Evolutionary conservation across 805 yeast species (phyloP), one percentile per base, ranked within the genome.

Genomic region (Metschnikowia borealis): DNA sequence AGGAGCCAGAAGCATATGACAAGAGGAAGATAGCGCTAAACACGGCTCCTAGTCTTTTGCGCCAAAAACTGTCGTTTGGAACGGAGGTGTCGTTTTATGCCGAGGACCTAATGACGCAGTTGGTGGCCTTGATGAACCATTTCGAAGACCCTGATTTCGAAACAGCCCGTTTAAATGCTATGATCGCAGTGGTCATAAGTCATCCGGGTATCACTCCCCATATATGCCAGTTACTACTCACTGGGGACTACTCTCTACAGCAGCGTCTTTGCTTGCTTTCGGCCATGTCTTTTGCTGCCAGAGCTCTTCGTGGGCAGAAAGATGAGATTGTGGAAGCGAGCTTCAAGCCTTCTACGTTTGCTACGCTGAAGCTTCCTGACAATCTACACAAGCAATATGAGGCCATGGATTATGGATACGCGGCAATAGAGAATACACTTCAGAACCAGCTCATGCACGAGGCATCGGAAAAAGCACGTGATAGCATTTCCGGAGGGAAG

Each of bases 231-330:
- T 63, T 84, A 15, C 68, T 90, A 15, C 69, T 81, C 34, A 73
- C 77, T 0, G 90, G 91, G 0, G 99, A 92, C 60, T 81, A 85
- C 54, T 89, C 96, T 0, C 64, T 94, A 17, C 94, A 87, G 53
- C 91, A 85, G 52, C 67, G 98, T 44, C 73, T 91, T 68, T 68
- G 80, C 29, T 72, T 91, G 7, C 65, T 94, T 17, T 80, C 91
- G 4, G 70, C 87, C 0, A 62, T 89, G 11, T 84, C 91, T 0
- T 67, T 90, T 21, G 80, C 87, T 2, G 89, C 90, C 0, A 67
- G 96, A 52, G 89, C 87, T 54, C 70, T 90, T 8, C 71, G 85
- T 40, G 92, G 90, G 0, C 64, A 73, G 31, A 73, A 76, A 4
- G 92, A 85, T 62, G 71, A 63, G 0, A 53, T 58, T 0, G 74